Evolutionary conservation across 768 basidiomycete genomes (phyloP), one percentile per base, ranked within the genome.

Genomic region (Pisolithus orientalis): DNA sequence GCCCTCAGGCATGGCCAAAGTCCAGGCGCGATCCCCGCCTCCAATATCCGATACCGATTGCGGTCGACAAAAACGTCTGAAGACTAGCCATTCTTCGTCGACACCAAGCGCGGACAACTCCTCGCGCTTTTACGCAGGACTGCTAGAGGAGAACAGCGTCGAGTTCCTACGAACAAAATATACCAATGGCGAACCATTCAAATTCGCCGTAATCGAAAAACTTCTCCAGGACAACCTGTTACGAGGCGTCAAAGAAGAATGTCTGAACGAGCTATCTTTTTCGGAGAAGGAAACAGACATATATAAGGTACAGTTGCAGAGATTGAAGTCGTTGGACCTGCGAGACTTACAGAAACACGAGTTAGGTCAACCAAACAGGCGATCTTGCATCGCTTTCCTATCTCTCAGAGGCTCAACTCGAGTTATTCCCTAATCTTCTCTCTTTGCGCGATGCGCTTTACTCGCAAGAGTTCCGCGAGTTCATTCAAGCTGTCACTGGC

Each of bases 241-340:
- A 31, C 75, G 76, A 61, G 77, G 78, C 31, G 92, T 92, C 54
- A 87, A 90, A 70, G 85, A 92, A 60, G 92, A 94, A 67, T 90
- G 89, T 59, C 69, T 88, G 51, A 70, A 73, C 47, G 82, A 92
- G 62, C 78, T 94, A 55, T 84, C 76, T 66, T 93, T 94, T 65
- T 80, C 87, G 3, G 85, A 93, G 73, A 98, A 96, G 72, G 90
- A 97, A 76, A 98, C 95, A 2, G 95, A 98, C 64, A 98, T 98
- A 58, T 98, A 97, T 82, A 93, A 90, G 84, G 90, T 88, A 54
- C 6, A 28, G 37, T n/a, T 31, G 21, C 5, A n/a, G 16, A 34
- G 39, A 52, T 50, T 16, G 6, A 25, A 13, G 34, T 34, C 34
- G 34, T 34, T 13, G 13, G 34, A 11, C 34, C 11, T 13, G 34